Percentiles rank a stretch among this genome's conserved stretches.
These are phyloP conservation scores for Hygrocybe punicea DNA, from an alignment of 768 basidiomycete species.

Conservation along the genomic window DNA sequence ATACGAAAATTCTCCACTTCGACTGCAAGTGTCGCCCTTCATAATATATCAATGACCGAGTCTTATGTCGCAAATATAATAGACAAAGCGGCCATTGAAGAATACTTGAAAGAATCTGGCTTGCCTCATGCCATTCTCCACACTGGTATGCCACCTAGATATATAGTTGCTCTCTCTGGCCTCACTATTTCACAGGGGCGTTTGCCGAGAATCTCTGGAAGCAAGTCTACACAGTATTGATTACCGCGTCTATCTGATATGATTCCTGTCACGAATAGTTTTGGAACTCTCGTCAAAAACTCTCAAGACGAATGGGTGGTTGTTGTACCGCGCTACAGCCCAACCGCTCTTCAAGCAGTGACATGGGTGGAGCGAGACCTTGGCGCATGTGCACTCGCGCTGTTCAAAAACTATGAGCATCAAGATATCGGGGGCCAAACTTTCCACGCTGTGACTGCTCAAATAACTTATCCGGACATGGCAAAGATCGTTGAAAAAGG, in stretches of 20 bases:
- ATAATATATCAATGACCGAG: neutral
- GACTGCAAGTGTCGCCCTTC: conserved; percentile 17
- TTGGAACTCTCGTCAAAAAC: conserved; percentile 5
- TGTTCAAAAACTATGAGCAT: conserved; percentile 11
- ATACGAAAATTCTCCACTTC: conserved; percentile 21
- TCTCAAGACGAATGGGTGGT: conserved; percentile 9
- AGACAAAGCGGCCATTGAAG: conserved; percentile 17
- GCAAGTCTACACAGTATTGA: conserved; percentile 1
- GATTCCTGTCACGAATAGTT: neutral
- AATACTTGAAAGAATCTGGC: conserved; percentile 11
- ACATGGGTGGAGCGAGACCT: conserved; percentile 17
- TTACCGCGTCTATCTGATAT: too few relatives aligned
- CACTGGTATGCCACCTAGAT: neutral
- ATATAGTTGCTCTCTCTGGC: neutral
- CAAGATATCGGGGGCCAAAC: conserved; percentile 9
- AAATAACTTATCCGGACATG: conserved; percentile 15
- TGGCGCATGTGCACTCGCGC: conserved; percentile 11
- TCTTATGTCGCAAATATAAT: neutral
- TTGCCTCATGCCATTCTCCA: conserved; percentile 10
- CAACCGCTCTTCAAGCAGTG: conserved; percentile 3
- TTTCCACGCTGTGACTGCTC: conserved; percentile 11
- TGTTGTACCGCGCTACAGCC: conserved; percentile 4
- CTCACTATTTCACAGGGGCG: conserved; percentile 8
- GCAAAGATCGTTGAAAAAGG: conserved; percentile 15
- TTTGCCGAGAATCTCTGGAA: conserved; percentile 17